These are phyloP conservation scores for Fragaria iinumae DNA, from an alignment of 306 rosid species.

Conservation along the genomic window DNA sequence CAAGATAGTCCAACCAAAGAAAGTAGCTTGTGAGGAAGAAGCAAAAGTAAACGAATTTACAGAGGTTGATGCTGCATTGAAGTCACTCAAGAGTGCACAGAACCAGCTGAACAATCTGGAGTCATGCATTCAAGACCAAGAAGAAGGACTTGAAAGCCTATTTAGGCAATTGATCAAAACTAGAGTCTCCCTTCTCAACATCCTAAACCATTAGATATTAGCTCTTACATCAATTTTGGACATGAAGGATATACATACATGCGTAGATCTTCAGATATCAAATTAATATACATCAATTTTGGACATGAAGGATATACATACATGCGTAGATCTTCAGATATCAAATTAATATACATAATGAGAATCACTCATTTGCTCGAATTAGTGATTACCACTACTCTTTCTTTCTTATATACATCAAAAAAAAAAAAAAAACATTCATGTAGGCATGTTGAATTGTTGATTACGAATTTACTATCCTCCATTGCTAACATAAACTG, in stretches of 20 bases:
- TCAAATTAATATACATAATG: background rate
- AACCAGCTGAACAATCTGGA: slow-evolving; percentile 20
- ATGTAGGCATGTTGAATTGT: no score
- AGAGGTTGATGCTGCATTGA: slow-evolving; percentile 17
- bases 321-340: no score
- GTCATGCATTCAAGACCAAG: slow-evolving; percentile 28
- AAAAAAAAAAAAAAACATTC: no score
- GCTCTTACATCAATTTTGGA: background rate
- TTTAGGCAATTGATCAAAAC: slow-evolving; percentile 33
- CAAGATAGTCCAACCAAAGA: slow-evolving; percentile 11
- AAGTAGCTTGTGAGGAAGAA: slow-evolving; percentile 11
- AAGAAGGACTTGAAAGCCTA: slow-evolving; percentile 27
- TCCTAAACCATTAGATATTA: slow-evolving; percentile 15
- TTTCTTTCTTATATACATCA: background rate
- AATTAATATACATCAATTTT: no score
- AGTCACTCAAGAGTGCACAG: background rate
- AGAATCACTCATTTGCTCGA: background rate
- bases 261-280: background rate
- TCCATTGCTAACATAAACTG: no score
- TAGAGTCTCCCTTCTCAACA: slow-evolving; percentile 40
- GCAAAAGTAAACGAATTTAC: slow-evolving; percentile 10
- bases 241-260: background rate
- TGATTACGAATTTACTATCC: no score
- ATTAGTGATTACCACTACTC: background rate
- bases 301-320: no score